A percentile compares a stretch with the other conserved stretches of the same genome.
phyloP scores from a whole-genome alignment of 2,329 filamentous ascomycete species.

The Talaromyces sp. region DNA sequence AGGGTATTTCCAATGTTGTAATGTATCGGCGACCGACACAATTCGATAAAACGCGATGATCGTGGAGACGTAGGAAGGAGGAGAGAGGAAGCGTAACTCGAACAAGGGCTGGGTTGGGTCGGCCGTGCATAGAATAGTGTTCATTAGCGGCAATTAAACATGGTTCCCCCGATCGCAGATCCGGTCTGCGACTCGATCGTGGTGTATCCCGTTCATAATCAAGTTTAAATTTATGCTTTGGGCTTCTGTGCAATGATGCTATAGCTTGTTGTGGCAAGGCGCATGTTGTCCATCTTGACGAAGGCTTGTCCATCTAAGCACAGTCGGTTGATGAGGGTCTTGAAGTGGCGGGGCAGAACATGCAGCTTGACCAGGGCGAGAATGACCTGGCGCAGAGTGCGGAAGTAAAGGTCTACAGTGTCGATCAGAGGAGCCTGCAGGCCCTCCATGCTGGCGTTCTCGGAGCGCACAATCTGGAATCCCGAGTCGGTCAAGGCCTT shows the following conservation, averaged over 20 bases:
- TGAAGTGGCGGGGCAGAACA: constrained; percentile 55
- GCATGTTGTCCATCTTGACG: constrained; percentile 59
- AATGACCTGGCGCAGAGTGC: constrained; percentile 53
- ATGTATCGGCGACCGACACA: neutral
- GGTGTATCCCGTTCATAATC: no score
- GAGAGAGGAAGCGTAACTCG: neutral
- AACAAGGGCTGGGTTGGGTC: neutral
- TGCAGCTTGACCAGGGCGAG: constrained; percentile 52
- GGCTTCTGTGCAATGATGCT: constrained; percentile 57
- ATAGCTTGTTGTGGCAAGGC: constrained; percentile 56
- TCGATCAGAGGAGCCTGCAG: constrained; percentile 58
- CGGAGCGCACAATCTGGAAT: constrained; percentile 51
- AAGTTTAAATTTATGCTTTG: constrained; percentile 7
- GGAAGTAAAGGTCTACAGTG: constrained; percentile 59
- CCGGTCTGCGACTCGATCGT: neutral
- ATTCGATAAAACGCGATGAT: neutral
- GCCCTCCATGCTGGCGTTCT: constrained; percentile 57
- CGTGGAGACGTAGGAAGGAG: no score
- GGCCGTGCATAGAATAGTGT: neutral
- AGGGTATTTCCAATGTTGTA: constrained; percentile 16
- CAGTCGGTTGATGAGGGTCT: constrained; percentile 56
- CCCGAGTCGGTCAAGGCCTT: constrained; percentile 51
- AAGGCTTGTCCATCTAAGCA: constrained; percentile 59
- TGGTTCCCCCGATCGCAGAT: neutral
- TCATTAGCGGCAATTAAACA: neutral